Evolutionary conservation across 306 rosid genomes (phyloP), one percentile per base, ranked within the genome.

Genomic region (Rosa multiflora): DNA sequence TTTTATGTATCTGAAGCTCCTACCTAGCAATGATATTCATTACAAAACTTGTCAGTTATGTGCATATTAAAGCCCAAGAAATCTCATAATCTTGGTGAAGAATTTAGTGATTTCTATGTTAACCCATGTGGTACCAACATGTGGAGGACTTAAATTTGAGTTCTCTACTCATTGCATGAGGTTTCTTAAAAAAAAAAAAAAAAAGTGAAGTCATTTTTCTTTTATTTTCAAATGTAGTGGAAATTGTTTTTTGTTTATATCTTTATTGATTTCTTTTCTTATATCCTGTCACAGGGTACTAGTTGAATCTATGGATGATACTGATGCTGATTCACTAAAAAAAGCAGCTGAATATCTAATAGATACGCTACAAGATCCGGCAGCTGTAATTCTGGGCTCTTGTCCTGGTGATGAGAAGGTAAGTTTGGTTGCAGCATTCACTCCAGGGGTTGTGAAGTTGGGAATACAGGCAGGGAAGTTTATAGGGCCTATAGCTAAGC

Each of bases 401-500:
- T 85, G 92, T 81, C 96, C 98, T 1, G 96, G 91, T 46, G 96
- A 88, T 84, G 95, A 90, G 79, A 92, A 95, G 87, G 96, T 95
- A 77, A 92, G 98, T 78, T 83, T 95, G 84, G 97, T 92, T n/a
- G 99, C 98, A 55, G 98, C 97, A 23, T 95, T 95, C 87, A 85
- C 92, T 73, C 91, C 97, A 21, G 87, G 92, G 62, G 87, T 95
- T 69, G 90, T 92, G 51, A 81, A 86, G 75, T 81, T 85, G 64
- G 98, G 98, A 82, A 71, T 92, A 70, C 98, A 90, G 80, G 98
- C 98, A 51, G 98, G 99, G 75, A 95, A 91, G 81, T 95, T 95
- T 80, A 92, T 95, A 70, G 97, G 98, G 47, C 86, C 90, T 23
- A 87, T 95, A 80, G 98, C 99, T 80, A 92, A 90, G 83, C 76